Evolutionary conservation across 805 yeast genomes (phyloP), one percentile per base, ranked within the genome.

Genomic region (Nakazawaea anatomiae): DNA sequence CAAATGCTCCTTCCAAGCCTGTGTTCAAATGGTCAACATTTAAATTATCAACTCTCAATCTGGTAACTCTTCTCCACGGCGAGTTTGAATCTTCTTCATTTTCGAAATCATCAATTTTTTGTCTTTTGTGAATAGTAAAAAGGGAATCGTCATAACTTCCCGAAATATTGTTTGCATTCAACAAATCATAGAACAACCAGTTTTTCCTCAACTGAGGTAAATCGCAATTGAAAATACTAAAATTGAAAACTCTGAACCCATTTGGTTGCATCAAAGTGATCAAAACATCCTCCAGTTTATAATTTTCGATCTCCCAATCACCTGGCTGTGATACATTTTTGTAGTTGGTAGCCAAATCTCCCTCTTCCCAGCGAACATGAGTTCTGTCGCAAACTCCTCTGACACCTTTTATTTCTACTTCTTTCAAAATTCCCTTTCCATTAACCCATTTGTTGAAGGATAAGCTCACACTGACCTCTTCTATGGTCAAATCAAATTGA

Each of bases 71-170:
- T 54, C 75, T 74, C 83, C 84, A 79, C 9, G 74, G 42, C 32
- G 54, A 18, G 14, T 43, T n/a, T 28, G 45, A 11, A 47, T 64
- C 67, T 14, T 65, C 69, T 5, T 57, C 62, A 5, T 47, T 55
- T 34, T 62, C 61, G 54, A 75, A 79, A 54, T 77, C 83, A 56
- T 74, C 75, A 46, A 78, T 61, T 53, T 83, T 65, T 61, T 85
- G 94, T 44, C 85, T 75, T 56, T 86, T 85, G 65, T 94, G 96
- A 39, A 94, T 81, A 1, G 98, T 91, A 71, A 94, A 94, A 58
- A 94, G 73, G 2, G 98, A 87, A 58, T 90, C 87, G 66, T 94
- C 99, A 65, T 89, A 94, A 5, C 95, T 79, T 0, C 99, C 99
- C 52, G 92, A 85, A 62, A 90, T 79, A 57, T 83, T 82, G 57